Percentiles rank a stretch among this genome's conserved stretches.
Evolutionary conservation across 2,329 filamentous ascomycete genomes (phyloP).

Genomic region (Aspergillaceae sp.): DNA sequence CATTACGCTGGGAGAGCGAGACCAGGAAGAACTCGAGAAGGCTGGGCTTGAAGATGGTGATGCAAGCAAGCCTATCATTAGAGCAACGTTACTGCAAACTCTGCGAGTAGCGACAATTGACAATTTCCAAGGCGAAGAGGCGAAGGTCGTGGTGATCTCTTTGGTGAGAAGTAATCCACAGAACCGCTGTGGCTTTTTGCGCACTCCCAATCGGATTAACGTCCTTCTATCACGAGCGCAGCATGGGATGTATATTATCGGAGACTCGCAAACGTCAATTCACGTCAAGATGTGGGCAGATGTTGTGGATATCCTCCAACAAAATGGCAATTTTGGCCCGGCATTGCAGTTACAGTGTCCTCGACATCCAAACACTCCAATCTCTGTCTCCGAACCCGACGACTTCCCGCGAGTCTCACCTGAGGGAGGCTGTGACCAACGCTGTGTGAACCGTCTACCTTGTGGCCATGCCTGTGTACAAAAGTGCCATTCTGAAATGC

Average conservation of each 20-base stretch:
- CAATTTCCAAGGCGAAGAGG: slow-evolving; percentile 72
- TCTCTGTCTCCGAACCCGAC: slow-evolving; percentile 46
- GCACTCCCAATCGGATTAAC: slow-evolving; percentile 59
- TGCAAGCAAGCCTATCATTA: slow-evolving; percentile 13
- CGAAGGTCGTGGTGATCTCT: slow-evolving; percentile 60
- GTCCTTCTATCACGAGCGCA: slow-evolving; percentile 58
- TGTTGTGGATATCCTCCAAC: slow-evolving; percentile 47
- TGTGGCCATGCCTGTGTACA: slow-evolving; percentile 41
- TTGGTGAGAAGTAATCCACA: slow-evolving; percentile 60
- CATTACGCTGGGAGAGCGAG: slow-evolving; percentile 56
- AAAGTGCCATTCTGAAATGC: slow-evolving; percentile 37
- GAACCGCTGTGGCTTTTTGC: slow-evolving; percentile 56
- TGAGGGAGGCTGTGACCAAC: slow-evolving; percentile 52
- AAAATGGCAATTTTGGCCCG: slow-evolving; percentile 41
- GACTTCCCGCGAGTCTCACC: slow-evolving; percentile 50
- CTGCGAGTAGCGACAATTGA: slow-evolving; percentile 58
- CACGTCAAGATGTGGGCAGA: slow-evolving; percentile 56
- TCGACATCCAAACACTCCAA: slow-evolving; percentile 47
- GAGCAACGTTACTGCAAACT: slow-evolving; percentile 40
- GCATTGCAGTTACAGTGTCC: slow-evolving; percentile 50
- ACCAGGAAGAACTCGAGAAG: slow-evolving; percentile 46
- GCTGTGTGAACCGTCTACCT: slow-evolving; percentile 39
- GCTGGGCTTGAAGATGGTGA: slow-evolving; percentile 26
- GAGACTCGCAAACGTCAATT: slow-evolving; percentile 52
- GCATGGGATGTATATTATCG: slow-evolving; percentile 64